These are phyloP conservation scores for Millerozyma miso DNA, from an alignment of 805 yeast genomes.

Conservation along the genomic window DNA sequence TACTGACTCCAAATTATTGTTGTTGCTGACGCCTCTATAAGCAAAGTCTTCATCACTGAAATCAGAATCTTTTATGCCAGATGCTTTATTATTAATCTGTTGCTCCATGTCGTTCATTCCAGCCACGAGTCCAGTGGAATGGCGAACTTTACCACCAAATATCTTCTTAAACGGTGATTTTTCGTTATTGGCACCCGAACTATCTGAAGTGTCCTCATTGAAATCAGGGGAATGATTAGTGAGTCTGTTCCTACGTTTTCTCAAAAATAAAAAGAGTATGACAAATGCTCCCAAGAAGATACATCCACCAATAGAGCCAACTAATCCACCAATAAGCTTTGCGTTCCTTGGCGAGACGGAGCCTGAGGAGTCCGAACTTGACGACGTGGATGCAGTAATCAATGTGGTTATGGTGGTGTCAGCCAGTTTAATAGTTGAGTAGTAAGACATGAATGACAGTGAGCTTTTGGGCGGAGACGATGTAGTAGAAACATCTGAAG, in stretches of 20 bases:
- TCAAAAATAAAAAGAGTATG: conserved; percentile 31
- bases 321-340: conserved; percentile 41
- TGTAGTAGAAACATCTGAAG: neutral
- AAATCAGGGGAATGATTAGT: conserved; percentile 44
- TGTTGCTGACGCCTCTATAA: conserved; percentile 42
- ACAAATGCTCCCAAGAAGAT: conserved; percentile 36
- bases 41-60: conserved; percentile 26
- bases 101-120: conserved; percentile 22
- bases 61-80: conserved; percentile 5
- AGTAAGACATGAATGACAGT: conserved; percentile 11
- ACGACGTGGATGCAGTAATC: conserved; percentile 34
- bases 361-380: conserved; percentile 11
- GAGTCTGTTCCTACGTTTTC: conserved; percentile 21
- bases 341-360: conserved; percentile 21
- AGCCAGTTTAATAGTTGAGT: conserved; percentile 6
- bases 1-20: conserved; percentile 38
- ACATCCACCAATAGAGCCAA: conserved; percentile 45
- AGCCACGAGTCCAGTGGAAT: conserved; percentile 10
- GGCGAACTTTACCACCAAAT: conserved; percentile 22
- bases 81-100: conserved; percentile 14
- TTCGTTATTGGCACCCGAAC: conserved; percentile 8
- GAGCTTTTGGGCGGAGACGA: neutral
- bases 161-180: conserved; percentile 25
- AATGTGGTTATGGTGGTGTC: conserved; percentile 40
- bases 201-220: conserved; percentile 25